phyloP scores from a whole-genome alignment of 352 stramenopile genomes.

The Phytophthora vignae region DNA sequence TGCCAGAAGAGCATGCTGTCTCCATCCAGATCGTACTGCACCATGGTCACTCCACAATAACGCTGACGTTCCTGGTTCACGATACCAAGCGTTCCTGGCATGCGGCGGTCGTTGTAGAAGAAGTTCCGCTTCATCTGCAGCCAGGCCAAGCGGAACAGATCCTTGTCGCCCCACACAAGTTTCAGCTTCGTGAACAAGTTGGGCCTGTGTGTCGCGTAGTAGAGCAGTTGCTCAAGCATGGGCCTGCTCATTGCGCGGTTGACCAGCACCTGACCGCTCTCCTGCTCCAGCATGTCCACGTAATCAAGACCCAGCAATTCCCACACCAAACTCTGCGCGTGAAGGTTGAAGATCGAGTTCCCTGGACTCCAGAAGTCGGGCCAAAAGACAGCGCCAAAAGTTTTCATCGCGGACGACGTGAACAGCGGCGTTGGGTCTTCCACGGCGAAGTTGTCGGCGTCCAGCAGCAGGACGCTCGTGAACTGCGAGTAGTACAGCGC shows the following conservation, averaged over 20 bases:
- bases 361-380: slow-evolving; percentile 57
- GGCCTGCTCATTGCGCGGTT: slow-evolving; percentile 37
- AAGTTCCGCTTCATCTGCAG: slow-evolving; percentile 40
- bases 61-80: slow-evolving; percentile 43
- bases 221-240: slow-evolving; percentile 56
- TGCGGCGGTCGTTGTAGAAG: slow-evolving; percentile 47
- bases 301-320: slow-evolving; percentile 52
- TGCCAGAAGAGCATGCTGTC: slow-evolving; percentile 56
- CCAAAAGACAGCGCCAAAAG: slow-evolving; percentile 56
- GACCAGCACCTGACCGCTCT: slow-evolving; percentile 60
- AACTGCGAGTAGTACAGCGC: slow-evolving; percentile 64
- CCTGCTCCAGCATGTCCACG: slow-evolving; percentile 59
- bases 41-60: slow-evolving; percentile 61
- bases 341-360: slow-evolving; percentile 69
- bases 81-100: slow-evolving; percentile 53
- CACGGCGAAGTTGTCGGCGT: slow-evolving; percentile 61
- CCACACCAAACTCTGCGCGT: slow-evolving; percentile 67
- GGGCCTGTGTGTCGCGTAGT: slow-evolving; percentile 51
- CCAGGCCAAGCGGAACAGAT: slow-evolving; percentile 65
- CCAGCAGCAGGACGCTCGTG: slow-evolving; percentile 51
- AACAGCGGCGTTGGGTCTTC: slow-evolving; percentile 56
- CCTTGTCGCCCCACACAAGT: slow-evolving; percentile 66
- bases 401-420: slow-evolving; percentile 33
- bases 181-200: slow-evolving; percentile 61
- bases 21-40: slow-evolving; percentile 55